Conservation (phyloP, 192 early-diverging fungal genomes). For the Mortierella claussenii region DNA sequence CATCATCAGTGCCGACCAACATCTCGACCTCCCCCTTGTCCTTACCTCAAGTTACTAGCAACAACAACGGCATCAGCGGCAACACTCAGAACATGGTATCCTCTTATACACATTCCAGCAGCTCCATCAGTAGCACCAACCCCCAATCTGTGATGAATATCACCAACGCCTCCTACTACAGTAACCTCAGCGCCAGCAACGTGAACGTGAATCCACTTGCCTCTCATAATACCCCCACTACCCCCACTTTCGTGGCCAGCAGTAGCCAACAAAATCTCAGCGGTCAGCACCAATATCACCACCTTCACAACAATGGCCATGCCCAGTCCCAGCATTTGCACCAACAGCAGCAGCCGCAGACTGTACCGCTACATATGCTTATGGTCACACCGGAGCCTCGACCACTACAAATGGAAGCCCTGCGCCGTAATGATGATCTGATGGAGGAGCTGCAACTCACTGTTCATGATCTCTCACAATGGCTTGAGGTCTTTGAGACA, state of each 20-base stretch:
- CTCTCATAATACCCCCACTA: conserved; percentile 2
- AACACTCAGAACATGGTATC: conserved; percentile 4
- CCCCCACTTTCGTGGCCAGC: conserved; percentile 9
- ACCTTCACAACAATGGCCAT: conserved; percentile 1
- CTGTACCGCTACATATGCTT: conserved; percentile 30
- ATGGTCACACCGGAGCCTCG: conserved; percentile 51
- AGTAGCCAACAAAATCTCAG: conserved; percentile 22
- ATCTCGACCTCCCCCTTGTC: conserved; percentile 28
- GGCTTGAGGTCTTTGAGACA: conserved; percentile 58
- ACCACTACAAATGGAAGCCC: conserved; percentile 54
- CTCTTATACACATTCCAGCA: not conserved
- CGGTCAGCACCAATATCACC: conserved; percentile 18
- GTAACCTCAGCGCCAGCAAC: conserved; percentile 9
- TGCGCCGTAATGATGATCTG: conserved; percentile 54
- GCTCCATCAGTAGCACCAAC: not conserved
- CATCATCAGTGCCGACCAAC: conserved; percentile 19
- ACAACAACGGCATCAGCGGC: not conserved
- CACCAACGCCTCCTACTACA: conserved; percentile 9
- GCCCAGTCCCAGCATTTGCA: not conserved
- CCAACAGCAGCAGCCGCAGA: conserved; percentile 7
- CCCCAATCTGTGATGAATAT: conserved; percentile 23
- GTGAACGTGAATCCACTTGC: not conserved
- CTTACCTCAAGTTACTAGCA: conserved; percentile 31
- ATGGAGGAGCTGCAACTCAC: conserved; percentile 53
- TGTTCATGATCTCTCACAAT: conserved; percentile 53